phyloP scores from a whole-genome alignment of 306 rosid species.

The Cucurbita pepo region DNA sequence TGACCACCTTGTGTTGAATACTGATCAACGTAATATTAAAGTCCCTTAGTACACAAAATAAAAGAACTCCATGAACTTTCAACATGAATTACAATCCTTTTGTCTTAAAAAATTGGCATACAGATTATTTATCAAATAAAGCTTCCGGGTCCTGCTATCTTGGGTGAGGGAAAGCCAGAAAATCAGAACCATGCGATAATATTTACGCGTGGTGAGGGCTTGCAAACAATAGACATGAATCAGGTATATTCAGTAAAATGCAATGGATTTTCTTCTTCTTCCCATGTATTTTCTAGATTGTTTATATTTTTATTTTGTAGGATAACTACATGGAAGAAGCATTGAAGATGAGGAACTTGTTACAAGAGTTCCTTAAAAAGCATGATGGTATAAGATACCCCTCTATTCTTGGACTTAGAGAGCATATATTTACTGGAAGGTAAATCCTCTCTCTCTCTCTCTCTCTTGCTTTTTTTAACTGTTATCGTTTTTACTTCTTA shows the following conservation, averaged over 20 bases:
- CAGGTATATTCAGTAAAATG: conserved; percentile 39
- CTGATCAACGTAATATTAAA: too few species aligned
- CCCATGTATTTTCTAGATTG: background rate
- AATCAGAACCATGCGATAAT: conserved; percentile 96
- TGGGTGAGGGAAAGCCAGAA: conserved; percentile 99
- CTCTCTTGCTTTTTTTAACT: background rate
- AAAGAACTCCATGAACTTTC: background rate
- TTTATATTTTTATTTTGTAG: conserved; percentile 21
- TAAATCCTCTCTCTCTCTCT: background rate
- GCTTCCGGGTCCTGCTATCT: conserved; percentile 91
- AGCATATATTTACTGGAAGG: conserved; percentile 98
- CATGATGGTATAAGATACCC: conserved; percentile 85
- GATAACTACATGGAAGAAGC: conserved; percentile 99
- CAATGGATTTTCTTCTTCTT: conserved; percentile 1
- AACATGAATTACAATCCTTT: conserved; percentile 2
- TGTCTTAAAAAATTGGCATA: background rate
- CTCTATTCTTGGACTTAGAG: conserved; percentile 88
- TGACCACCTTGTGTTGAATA: too few species aligned
- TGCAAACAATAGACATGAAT: conserved; percentile 95
- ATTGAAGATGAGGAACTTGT: conserved; percentile 86
- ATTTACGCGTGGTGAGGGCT: conserved; percentile 91
- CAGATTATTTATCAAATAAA: conserved; percentile 84
- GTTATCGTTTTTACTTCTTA: background rate
- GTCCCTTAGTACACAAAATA: background rate
- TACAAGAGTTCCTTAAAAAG: conserved; percentile 80